A percentile compares a stretch with the other conserved stretches of the same genome.
These are phyloP conservation scores for Russula earlei DNA, from an alignment of 768 basidiomycete species.

Conservation along the genomic window DNA sequence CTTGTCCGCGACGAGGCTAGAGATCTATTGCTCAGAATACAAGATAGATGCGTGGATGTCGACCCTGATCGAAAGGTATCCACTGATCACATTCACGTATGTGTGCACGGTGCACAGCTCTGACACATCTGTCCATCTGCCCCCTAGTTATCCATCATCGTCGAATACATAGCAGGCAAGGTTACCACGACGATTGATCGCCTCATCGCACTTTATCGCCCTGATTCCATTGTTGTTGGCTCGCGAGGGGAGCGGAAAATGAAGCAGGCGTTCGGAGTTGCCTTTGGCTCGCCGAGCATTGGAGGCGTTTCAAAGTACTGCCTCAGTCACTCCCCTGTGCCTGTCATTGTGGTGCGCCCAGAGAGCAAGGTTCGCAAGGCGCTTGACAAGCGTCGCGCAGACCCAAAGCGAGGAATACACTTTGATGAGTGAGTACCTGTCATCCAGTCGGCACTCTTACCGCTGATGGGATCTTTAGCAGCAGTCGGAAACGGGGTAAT, in stretches of 20 bases:
- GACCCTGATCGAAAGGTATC: conserved; percentile 67
- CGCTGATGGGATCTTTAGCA: background rate
- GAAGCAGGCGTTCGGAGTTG: conserved; percentile 45
- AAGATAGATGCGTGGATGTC: conserved; percentile 69
- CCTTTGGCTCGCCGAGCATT: conserved; percentile 42
- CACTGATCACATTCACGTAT: background rate
- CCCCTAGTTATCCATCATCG: conserved; percentile 75
- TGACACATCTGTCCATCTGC: background rate
- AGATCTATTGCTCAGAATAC: conserved; percentile 68
- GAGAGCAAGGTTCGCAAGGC: conserved; percentile 81
- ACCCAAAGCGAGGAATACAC: conserved; percentile 81
- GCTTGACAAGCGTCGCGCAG: conserved; percentile 74
- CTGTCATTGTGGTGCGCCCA: conserved; percentile 90
- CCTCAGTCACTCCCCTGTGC: conserved; percentile 87
- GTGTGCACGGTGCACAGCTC: background rate
- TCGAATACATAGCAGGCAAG: conserved; percentile 90
- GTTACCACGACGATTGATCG: conserved; percentile 86
- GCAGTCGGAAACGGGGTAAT: conserved; percentile 3
- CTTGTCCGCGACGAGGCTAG: conserved; percentile 77
- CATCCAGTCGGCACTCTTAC: background rate
- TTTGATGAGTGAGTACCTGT: conserved; percentile 49
- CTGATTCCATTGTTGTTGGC: conserved; percentile 89
- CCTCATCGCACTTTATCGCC: conserved; percentile 83
- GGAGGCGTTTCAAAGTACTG: conserved; percentile 65
- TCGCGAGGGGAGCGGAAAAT: conserved; percentile 62